A percentile compares a stretch with the other conserved stretches of the same genome.
These are phyloP conservation scores for Penicillium brevicompactum DNA, from an alignment of 2,329 filamentous ascomycete genomes.

Conservation along the genomic window DNA sequence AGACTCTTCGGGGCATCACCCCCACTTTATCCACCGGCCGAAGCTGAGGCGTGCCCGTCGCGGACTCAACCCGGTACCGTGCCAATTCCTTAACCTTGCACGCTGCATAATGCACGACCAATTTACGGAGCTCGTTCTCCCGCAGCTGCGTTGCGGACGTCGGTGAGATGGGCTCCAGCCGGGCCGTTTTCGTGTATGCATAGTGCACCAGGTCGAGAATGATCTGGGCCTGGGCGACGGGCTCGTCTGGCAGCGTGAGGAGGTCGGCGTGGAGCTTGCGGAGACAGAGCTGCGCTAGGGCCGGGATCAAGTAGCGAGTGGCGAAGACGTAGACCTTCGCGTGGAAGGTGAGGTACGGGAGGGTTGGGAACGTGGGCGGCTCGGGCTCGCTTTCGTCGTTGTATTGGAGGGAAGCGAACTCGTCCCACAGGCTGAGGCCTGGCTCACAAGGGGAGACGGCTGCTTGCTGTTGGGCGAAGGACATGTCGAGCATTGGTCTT, in stretches of 20 bases:
- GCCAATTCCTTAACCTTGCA: slow-evolving; percentile 44
- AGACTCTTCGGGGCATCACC: slow-evolving; percentile 33
- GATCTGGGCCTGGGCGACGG: slow-evolving; percentile 34
- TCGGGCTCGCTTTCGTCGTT: slow-evolving; percentile 23
- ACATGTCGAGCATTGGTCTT: slow-evolving; percentile 37
- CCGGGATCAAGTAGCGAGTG: slow-evolving; percentile 44
- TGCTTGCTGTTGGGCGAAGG: slow-evolving; percentile 38
- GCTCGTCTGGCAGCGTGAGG: slow-evolving; percentile 28
- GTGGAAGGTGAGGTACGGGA: slow-evolving; percentile 45
- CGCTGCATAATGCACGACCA: slow-evolving; percentile 44
- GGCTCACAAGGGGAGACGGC: slow-evolving; percentile 29
- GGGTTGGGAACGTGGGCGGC: slow-evolving; percentile 12
- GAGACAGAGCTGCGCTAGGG: slow-evolving; percentile 43
- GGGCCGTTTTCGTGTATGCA: slow-evolving; percentile 42
- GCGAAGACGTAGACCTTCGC: slow-evolving; percentile 49
- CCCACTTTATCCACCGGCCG: slow-evolving; percentile 22
- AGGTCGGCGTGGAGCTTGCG: slow-evolving; percentile 44
- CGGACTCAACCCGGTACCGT: slow-evolving; percentile 33
- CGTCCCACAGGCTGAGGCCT: slow-evolving; percentile 42
- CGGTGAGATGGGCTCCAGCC: slow-evolving; percentile 41
- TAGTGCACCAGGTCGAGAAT: slow-evolving; percentile 43
- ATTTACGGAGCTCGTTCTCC: slow-evolving; percentile 43
- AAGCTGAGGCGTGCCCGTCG: slow-evolving; percentile 21
- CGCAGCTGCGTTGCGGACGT: slow-evolving; percentile 38
- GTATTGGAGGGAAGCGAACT: slow-evolving; percentile 41